These are phyloP conservation scores for Arachis hypogaea DNA, from an alignment of 306 rosid species.

Conservation along the genomic window DNA sequence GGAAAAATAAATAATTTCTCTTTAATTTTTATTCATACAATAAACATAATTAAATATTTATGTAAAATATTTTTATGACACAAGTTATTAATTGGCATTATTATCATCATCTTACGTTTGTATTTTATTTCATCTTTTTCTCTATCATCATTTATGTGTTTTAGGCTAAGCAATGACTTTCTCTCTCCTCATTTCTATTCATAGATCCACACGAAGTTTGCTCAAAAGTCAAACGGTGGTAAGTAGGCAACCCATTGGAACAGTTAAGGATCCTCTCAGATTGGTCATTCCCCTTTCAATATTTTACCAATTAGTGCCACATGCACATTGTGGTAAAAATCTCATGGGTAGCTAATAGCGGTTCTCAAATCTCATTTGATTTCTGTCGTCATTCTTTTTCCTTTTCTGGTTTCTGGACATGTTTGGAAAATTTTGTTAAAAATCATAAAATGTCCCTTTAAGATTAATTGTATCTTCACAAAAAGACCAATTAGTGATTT, in stretches of 20 bases:
- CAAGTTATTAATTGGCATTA: too few relatives aligned
- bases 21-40: too few relatives aligned
- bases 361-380: not conserved
- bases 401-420: not conserved
- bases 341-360: not conserved
- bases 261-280: constrained; percentile 32
- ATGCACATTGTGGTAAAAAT: not conserved
- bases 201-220: constrained; percentile 32
- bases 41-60: too few relatives aligned
- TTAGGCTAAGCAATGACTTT: not conserved
- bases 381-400: not conserved
- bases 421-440: not conserved
- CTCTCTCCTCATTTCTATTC: constrained; percentile 25
- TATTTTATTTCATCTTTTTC: not conserved
- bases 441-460: not conserved
- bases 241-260: constrained; percentile 11
- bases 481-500: not conserved
- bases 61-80: too few relatives aligned
- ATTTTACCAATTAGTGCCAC: not conserved
- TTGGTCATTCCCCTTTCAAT: not conserved
- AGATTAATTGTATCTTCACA: not conserved
- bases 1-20: too few relatives aligned
- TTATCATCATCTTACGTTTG: too few relatives aligned
- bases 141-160: constrained; percentile 30
- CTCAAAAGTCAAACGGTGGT: constrained; percentile 56